Percentiles rank a stretch among this genome's conserved stretches.
phyloP scores from a whole-genome alignment of 495 filamentous ascomycete genomes.

The Penicillium nucicola region DNA sequence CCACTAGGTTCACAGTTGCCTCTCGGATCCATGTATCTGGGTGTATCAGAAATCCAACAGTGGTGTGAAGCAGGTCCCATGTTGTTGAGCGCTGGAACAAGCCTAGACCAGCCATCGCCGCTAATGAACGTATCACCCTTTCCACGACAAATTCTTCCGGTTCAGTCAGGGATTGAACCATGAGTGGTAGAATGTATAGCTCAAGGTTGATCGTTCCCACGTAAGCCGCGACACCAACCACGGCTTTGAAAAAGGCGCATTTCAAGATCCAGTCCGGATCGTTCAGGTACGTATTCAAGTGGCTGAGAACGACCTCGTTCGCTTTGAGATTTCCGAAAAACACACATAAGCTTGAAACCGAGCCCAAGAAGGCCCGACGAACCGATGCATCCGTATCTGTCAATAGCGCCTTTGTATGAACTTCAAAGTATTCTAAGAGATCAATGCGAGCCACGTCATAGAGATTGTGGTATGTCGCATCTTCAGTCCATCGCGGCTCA shows the following conservation, averaged over 20 bases:
- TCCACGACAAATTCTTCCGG: constrained; percentile 95
- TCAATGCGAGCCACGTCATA: constrained; percentile 81
- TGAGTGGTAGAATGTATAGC: constrained; percentile 92
- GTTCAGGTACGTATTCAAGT: constrained; percentile 97
- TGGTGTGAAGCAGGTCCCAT: constrained; percentile 81
- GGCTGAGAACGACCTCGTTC: constrained; percentile 90
- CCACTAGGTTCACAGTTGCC: constrained; percentile 78
- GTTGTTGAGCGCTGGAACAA: constrained; percentile 79
- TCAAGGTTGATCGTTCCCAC: constrained; percentile 84
- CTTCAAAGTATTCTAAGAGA: constrained; percentile 75
- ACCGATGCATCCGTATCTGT: constrained; percentile 88
- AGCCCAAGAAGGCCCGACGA: constrained; percentile 87
- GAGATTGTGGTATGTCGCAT: constrained; percentile 71
- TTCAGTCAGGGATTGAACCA: constrained; percentile 96
- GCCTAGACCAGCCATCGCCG: constrained; percentile 85
- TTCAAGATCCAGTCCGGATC: constrained; percentile 95
- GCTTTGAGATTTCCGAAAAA: constrained; percentile 89
- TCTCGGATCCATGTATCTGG: constrained; percentile 95
- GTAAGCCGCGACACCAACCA: constrained; percentile 89
- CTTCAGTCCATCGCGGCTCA: constrained; percentile 59
- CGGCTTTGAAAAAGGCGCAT: constrained; percentile 93
- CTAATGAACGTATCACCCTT: constrained; percentile 81
- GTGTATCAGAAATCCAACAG: constrained; percentile 82
- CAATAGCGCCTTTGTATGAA: constrained; percentile 82
- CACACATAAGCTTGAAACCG: constrained; percentile 87